Percentiles rank a stretch among this genome's conserved stretches.
Conservation (phyloP, 345 rosid species). For the Excoecaria agallocha region DNA sequence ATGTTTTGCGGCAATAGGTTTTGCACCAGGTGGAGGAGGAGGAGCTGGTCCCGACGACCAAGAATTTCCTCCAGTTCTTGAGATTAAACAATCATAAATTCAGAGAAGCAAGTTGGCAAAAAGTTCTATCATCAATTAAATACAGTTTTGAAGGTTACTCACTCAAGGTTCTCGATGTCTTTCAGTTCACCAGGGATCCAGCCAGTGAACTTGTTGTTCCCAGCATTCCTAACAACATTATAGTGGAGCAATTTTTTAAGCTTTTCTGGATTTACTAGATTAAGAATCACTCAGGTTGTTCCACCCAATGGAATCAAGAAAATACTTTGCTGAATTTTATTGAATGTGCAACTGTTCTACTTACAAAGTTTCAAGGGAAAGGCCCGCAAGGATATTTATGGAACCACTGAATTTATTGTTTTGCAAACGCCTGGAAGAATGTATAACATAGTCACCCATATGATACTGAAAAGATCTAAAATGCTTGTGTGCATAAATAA, state of each 20-base stretch:
- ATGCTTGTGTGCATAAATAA: neutral
- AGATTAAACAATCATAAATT: slow-evolving; percentile 14
- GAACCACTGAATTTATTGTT: slow-evolving; percentile 72
- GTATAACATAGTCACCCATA: slow-evolving; percentile 11
- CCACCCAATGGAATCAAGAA: neutral
- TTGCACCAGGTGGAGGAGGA: slow-evolving; percentile 75
- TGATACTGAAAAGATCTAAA: neutral
- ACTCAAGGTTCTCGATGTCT: slow-evolving; percentile 57
- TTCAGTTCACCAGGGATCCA: slow-evolving; percentile 78
- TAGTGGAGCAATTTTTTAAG: slow-evolving; percentile 1
- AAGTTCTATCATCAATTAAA: slow-evolving; percentile 1
- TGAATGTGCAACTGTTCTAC: slow-evolving; percentile 20
- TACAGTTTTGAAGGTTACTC: slow-evolving; percentile 33
- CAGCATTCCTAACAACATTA: slow-evolving; percentile 56
- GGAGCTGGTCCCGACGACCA: slow-evolving; percentile 76
- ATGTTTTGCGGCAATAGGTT: slow-evolving; percentile 4
- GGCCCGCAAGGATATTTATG: slow-evolving; percentile 59
- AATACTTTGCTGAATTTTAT: neutral
- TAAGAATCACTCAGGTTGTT: too few relatives aligned
- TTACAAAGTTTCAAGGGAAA: slow-evolving; percentile 77
- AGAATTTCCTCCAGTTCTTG: slow-evolving; percentile 78
- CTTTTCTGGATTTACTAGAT: neutral
- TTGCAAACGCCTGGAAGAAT: slow-evolving; percentile 57
- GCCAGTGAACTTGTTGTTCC: slow-evolving; percentile 75
- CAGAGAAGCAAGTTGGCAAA: slow-evolving; percentile 17